A percentile compares a stretch with the other conserved stretches of the same genome.
phyloP scores from a whole-genome alignment of 768 basidiomycete genomes.

The Hygrophoropsis aurantiaca region DNA sequence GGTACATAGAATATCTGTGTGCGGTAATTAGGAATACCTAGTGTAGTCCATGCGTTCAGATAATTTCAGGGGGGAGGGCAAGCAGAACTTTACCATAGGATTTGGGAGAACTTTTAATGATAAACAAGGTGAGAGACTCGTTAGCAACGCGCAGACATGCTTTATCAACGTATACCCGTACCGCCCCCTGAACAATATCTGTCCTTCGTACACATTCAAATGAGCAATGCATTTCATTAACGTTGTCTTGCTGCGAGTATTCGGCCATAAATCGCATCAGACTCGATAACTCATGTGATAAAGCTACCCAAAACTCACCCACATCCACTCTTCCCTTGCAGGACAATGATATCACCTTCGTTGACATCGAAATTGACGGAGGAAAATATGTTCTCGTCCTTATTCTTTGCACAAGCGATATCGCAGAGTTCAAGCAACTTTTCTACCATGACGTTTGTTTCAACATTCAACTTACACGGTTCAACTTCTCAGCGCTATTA shows the following conservation, averaged over 20 bases:
- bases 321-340: constrained; percentile 80
- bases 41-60: constrained; percentile 2
- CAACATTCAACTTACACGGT: background rate
- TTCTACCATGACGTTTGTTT: constrained; percentile 9
- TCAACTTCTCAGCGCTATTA: background rate
- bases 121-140: background rate
- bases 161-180: constrained; percentile 29
- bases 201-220: constrained; percentile 67
- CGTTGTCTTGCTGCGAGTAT: constrained; percentile 55
- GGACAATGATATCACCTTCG: constrained; percentile 71
- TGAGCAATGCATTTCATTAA: constrained; percentile 84
- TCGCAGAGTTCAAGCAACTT: constrained; percentile 52
- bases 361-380: constrained; percentile 60
- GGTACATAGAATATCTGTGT: constrained; percentile 84
- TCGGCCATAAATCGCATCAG: no score
- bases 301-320: constrained; percentile 45
- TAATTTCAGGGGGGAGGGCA: background rate
- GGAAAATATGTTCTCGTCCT: constrained; percentile 54
- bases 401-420: constrained; percentile 47
- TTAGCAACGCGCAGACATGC: no score
- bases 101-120: constrained; percentile 43
- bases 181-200: constrained; percentile 67
- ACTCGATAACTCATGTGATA: no score
- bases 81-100: constrained; percentile 40
- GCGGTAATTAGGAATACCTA: constrained; percentile 76